Base-by-base conservation (phyloP, 108 stramenopile species). In the Nitzschia putrida region DNA sequence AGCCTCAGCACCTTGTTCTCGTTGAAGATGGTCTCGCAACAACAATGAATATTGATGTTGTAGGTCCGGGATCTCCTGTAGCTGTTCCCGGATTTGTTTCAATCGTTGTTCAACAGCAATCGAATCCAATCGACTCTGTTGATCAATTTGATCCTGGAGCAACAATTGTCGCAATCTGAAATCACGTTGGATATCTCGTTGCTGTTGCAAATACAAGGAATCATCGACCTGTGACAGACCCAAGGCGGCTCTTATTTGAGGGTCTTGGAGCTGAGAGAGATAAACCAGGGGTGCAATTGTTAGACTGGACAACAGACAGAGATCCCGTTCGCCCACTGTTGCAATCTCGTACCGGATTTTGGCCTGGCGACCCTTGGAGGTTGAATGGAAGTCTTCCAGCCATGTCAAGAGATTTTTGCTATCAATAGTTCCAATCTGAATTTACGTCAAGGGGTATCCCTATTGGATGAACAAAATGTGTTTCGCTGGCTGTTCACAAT, bases 81-180 rank as follows among this genome's bases (percentile, higher is more conserved):
- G 72, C 40, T 64, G 76, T 16, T 75, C 73, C 29, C 69, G 69
- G 20, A 74, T 16, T 61, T 73, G 64, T 63, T 74, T 71, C 40
- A 83, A 43, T 53, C 61, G 67, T n/a, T 64, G 74, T 42, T 76
- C 72, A 4, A 51, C 47, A 44, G 61, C 44, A 3, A 73, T 59
- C 16, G 52, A 61, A 13, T 67, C 73, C 14, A 71, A 23, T 20
- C 66, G 67, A 45, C 24, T 69, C 40, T 80, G 76, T 41, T 84
- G 83, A 29, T 71, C 73, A n/a, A 84, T 44, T 53, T 81, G 84
- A 25, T 79, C 84, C 70, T 78, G 80, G 12, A 81, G 55, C 34
- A 85, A 29, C 41, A 78, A 21, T 66, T 81, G 80, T 9, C 75
- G 80, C 16, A 81, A 57, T 34, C 71, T 76, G 25, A 80, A 49